A percentile compares a stretch with the other conserved stretches of the same genome.
phyloP scores from a whole-genome alignment of 2,329 filamentous ascomycete species.

The Calonectria naviculata region DNA sequence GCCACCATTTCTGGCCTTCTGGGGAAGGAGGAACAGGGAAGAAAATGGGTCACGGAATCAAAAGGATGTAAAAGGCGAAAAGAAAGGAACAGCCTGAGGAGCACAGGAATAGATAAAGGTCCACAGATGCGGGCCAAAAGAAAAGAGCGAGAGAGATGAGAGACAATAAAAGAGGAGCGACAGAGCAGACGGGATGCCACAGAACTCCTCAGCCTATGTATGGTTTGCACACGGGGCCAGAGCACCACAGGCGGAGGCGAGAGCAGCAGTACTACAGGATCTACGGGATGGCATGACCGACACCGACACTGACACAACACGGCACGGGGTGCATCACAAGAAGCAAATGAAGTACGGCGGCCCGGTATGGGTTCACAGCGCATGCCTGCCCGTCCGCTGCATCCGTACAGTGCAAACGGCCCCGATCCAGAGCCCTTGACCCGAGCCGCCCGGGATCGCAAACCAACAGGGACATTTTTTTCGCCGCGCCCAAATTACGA shows the following conservation, averaged over 20 bases:
- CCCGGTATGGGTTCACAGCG: background rate
- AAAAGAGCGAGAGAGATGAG: background rate
- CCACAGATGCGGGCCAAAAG: background rate
- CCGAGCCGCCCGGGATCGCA: background rate
- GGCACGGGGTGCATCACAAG: background rate
- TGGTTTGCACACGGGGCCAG: conserved; percentile 8
- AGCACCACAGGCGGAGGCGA: background rate
- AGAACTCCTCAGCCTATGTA: conserved; percentile 7
- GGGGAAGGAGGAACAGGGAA: background rate
- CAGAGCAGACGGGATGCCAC: background rate
- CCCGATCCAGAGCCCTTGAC: background rate
- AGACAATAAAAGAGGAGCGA: background rate
- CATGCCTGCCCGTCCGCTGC: background rate
- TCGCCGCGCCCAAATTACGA: background rate
- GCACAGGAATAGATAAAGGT: background rate
- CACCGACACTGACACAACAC: conserved; percentile 11
- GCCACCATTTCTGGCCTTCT: background rate
- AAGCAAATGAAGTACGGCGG: background rate
- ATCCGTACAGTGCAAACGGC: background rate
- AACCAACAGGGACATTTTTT: background rate
- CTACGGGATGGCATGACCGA: conserved; percentile 11
- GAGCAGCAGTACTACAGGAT: background rate
- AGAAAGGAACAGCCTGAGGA: background rate
- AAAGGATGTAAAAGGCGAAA: background rate
- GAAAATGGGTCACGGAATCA: background rate